Conservation (phyloP, 2,329 filamentous ascomycete species). For the Fusarium sp. region DNA sequence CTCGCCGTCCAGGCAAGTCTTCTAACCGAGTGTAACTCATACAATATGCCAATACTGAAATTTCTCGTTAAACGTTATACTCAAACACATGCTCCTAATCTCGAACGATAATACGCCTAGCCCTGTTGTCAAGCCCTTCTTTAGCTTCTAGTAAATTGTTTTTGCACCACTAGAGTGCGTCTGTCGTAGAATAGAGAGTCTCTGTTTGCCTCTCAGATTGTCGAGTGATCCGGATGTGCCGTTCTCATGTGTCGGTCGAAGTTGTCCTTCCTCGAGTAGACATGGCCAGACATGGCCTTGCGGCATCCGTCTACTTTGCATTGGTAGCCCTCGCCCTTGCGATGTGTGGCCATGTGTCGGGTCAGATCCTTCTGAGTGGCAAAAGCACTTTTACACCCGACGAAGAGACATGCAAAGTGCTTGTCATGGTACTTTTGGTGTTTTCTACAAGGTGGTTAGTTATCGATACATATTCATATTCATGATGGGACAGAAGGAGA, state of each 20-base stretch:
- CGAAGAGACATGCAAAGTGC: slow-evolving; percentile 46
- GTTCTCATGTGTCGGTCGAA: slow-evolving; percentile 48
- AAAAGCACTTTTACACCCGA: slow-evolving; percentile 45
- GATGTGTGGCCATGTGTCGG: slow-evolving; percentile 45
- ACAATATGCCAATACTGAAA: slow-evolving; percentile 18
- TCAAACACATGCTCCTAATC: slow-evolving; percentile 28
- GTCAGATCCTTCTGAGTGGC: slow-evolving; percentile 47
- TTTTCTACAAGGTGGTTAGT: slow-evolving; percentile 37
- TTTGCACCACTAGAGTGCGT: slow-evolving; percentile 11
- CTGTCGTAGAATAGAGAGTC: slow-evolving; percentile 40
- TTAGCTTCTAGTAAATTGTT: slow-evolving; percentile 18
- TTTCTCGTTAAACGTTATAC: slow-evolving; percentile 2
- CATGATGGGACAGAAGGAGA: not conserved
- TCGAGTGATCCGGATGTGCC: slow-evolving; percentile 45
- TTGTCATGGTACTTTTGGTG: slow-evolving; percentile 49
- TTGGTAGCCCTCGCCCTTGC: slow-evolving; percentile 46
- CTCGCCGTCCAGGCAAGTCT: not conserved
- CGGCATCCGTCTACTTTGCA: slow-evolving; percentile 47
- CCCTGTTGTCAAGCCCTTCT: slow-evolving; percentile 7
- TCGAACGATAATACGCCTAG: slow-evolving; percentile 20
- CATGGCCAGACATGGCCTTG: slow-evolving; percentile 46
- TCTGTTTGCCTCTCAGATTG: slow-evolving; percentile 41
- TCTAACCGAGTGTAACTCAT: slow-evolving; percentile 23
- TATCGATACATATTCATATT: not conserved
- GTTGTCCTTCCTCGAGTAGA: slow-evolving; percentile 48